These are phyloP conservation scores for Gnomoniopsis sp. DNA, from an alignment of 2,329 filamentous ascomycete species.

Conservation along the genomic window DNA sequence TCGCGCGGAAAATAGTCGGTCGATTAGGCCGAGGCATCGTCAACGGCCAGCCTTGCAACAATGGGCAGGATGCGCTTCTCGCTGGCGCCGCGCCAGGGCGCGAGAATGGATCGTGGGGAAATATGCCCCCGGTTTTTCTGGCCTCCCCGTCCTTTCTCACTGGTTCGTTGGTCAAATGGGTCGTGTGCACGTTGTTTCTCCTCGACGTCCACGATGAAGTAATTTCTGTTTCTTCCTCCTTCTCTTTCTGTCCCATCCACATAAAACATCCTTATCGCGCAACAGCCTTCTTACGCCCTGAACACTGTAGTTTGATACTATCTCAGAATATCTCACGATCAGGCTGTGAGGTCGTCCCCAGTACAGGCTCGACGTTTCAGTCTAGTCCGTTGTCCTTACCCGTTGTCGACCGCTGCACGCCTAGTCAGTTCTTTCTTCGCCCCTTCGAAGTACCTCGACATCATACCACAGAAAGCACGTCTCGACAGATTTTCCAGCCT, in stretches of 20 bases:
- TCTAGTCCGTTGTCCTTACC: conserved; percentile 8
- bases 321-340: not conserved
- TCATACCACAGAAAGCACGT: conserved; percentile 16
- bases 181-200: conserved; percentile 10
- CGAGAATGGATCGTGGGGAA: not conserved
- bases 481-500: conserved; percentile 16
- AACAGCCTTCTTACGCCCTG: not conserved
- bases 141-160: conserved; percentile 16
- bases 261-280: no score
- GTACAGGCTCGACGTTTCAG: not conserved
- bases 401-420: conserved; percentile 7
- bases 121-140: conserved; percentile 9
- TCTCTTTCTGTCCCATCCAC: not conserved
- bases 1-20: conserved; percentile 14
- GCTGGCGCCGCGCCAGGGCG: not conserved
- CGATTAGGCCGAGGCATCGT: not conserved
- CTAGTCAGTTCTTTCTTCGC: not conserved
- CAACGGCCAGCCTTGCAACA: conserved; percentile 4
- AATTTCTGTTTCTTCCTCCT: not conserved
- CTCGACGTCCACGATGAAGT: conserved; percentile 3
- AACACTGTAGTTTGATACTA: not conserved
- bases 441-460: conserved; percentile 6
- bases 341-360: not conserved
- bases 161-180: conserved; percentile 10
- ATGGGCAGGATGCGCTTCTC: not conserved